Base-by-base conservation (phyloP, 1,139 yeast genomes). In the Suhomyces maxii region DNA sequence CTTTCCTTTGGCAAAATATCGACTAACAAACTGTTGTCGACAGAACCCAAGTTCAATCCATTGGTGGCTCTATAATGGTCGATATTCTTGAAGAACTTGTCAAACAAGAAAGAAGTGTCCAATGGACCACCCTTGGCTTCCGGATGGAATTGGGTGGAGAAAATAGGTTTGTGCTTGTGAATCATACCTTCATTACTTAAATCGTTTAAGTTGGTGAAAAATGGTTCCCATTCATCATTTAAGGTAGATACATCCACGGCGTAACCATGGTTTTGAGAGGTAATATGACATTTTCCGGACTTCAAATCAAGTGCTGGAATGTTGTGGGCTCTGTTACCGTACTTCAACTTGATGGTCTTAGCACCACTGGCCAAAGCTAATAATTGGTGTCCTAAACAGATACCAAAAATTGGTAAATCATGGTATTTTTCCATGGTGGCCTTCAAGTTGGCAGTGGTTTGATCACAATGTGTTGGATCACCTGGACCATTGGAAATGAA, bases 71-170 rank as follows among this genome's bases (percentile, higher is more conserved):
- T 85, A 76, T 80, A 89, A 37, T 69, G 70, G 37, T 73, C 76
- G 54, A 93, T 84, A 61, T 86, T 79, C 39, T 76, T 80, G 60
- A 93, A 84, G 71, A 89, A 93, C 69, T 84, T 88, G 76, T 93
- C 98, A 60, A 93, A 93, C 67, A 93, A 76, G 69, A 84, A 89
- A 6, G 89, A 79, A 14, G 97, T 87, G 68, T 93, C 99, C 60
- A 86, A 78, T 49, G 99, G 99, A 58, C 99, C 99, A 57, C 99
- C 99, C 75, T 91, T 93, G 51, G 99, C 99, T 70, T 93, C 99
- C 40, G 99, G 99, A 66, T 93, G 99, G 80, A 93, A 93, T 69
- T 93, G 99, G 3, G 96, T 89, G 30, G 97, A 89, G 72, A 91
- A 93, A 47, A 91, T 86, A 43, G 99, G 99, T 64, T 82, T 85